Percentiles rank a stretch among this genome's conserved stretches.
phyloP scores from a whole-genome alignment of 805 yeast species.

The Candida insectorum region DNA sequence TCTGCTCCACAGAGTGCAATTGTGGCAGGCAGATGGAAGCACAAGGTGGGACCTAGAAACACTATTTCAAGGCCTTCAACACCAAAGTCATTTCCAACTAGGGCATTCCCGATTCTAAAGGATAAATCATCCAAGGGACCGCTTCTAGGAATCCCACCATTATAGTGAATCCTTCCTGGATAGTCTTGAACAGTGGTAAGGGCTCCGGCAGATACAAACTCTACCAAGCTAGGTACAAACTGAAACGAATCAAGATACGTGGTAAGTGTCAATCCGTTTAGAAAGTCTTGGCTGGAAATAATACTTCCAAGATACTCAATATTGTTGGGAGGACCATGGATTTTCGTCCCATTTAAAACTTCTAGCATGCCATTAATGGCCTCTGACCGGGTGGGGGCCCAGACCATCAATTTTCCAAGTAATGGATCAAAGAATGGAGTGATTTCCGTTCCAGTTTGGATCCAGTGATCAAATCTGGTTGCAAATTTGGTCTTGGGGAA shows the following conservation, averaged over 20 bases:
- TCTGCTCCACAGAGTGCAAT: background rate
- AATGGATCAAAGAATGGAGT: slow-evolving; percentile 96
- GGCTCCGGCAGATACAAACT: slow-evolving; percentile 62
- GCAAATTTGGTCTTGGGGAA: slow-evolving; percentile 71
- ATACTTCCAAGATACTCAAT: slow-evolving; percentile 82
- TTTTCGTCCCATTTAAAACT: slow-evolving; percentile 80
- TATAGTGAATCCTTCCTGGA: slow-evolving; percentile 80
- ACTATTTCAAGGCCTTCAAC: slow-evolving; percentile 64
- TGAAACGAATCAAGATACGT: background rate
- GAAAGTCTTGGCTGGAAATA: slow-evolving; percentile 79
- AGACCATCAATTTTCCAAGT: slow-evolving; percentile 90
- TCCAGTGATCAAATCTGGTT: slow-evolving; percentile 96
- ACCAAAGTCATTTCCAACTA: slow-evolving; percentile 76
- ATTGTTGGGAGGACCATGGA: slow-evolving; percentile 84
- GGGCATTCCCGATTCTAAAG: slow-evolving; percentile 80
- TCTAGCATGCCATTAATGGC: slow-evolving; percentile 70
- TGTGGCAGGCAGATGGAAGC: background rate
- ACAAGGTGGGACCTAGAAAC: background rate
- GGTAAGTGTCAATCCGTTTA: slow-evolving; percentile 26
- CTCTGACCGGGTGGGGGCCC: slow-evolving; percentile 81
- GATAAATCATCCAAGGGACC: slow-evolving; percentile 96
- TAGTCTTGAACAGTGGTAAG: slow-evolving; percentile 94
- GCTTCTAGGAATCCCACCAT: slow-evolving; percentile 93
- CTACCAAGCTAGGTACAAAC: slow-evolving; percentile 54
- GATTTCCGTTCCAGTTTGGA: slow-evolving; percentile 74